Conservation (phyloP, 129 eudicot species). For the Saposhnikovia divaricata region DNA sequence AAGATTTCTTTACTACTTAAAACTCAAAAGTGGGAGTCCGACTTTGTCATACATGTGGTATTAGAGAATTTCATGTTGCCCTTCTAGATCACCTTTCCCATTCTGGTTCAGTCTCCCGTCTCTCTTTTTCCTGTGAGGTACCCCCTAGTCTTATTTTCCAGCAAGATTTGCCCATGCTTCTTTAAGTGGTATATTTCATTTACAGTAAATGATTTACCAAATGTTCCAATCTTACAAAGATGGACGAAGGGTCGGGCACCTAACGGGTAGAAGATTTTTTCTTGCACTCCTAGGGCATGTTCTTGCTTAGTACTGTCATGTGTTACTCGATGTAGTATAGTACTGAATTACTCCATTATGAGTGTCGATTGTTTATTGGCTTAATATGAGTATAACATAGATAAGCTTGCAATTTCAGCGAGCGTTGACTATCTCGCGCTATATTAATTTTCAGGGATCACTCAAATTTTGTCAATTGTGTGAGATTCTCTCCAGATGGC, state of each 20-base stretch:
- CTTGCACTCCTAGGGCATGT: neutral
- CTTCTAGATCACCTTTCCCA: neutral
- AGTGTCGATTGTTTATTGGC: neutral
- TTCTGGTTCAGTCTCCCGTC: neutral
- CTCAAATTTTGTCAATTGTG: constrained; percentile 86
- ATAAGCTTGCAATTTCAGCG: neutral
- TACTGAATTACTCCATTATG: neutral
- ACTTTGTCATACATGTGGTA: neutral
- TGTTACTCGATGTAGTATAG: neutral
- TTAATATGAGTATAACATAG: neutral
- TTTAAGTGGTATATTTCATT: neutral
- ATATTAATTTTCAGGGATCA: constrained; percentile 59
- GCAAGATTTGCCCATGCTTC: neutral
- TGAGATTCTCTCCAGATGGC: constrained; percentile 96
- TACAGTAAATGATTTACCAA: neutral
- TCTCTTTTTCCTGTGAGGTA: neutral
- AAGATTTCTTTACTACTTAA: neutral
- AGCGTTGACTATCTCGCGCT: neutral
- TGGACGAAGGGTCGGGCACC: neutral
- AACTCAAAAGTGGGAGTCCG: neutral
- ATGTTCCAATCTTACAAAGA: neutral
- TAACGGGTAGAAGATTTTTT: neutral
- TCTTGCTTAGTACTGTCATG: neutral
- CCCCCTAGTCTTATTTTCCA: neutral
- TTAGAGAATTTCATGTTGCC: neutral